phyloP scores from a whole-genome alignment of 305 asterid species.

The Rubia tinctorum region DNA sequence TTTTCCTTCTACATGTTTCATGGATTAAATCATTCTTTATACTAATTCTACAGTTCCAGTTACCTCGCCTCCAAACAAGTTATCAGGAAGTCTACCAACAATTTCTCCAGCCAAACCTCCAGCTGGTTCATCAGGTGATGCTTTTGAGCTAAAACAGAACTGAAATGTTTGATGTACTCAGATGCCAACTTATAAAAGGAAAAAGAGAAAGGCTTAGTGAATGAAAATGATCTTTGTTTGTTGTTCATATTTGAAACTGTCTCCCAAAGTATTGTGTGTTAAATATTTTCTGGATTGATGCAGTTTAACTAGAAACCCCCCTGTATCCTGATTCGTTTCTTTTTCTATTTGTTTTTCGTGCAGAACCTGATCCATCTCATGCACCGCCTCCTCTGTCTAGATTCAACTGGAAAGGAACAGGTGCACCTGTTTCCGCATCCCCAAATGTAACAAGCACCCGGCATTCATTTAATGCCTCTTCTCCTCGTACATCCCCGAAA shows the following conservation, averaged over 20 bases:
- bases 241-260: neutral
- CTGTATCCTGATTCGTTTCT: neutral
- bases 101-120: constrained; percentile 42
- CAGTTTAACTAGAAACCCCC: neutral
- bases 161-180: neutral
- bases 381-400: constrained; percentile 51
- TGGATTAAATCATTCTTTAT: constrained; percentile 12
- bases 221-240: neutral
- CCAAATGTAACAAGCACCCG: constrained; percentile 27
- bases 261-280: neutral
- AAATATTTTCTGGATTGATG: neutral
- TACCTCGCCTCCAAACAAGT: constrained; percentile 41
- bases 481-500: constrained; percentile 49
- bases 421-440: constrained; percentile 52
- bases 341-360: constrained; percentile 12
- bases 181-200: neutral
- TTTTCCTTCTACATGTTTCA: neutral
- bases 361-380: constrained; percentile 39
- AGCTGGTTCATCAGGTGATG: constrained; percentile 64
- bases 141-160: constrained; percentile 12
- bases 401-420: constrained; percentile 30
- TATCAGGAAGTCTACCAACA: constrained; percentile 36
- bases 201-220: neutral
- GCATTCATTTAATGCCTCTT: constrained; percentile 37
- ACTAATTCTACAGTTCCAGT: constrained; percentile 29